phyloP scores from a whole-genome alignment of 2,329 filamentous ascomycete genomes.

The Boeremia exigua region DNA sequence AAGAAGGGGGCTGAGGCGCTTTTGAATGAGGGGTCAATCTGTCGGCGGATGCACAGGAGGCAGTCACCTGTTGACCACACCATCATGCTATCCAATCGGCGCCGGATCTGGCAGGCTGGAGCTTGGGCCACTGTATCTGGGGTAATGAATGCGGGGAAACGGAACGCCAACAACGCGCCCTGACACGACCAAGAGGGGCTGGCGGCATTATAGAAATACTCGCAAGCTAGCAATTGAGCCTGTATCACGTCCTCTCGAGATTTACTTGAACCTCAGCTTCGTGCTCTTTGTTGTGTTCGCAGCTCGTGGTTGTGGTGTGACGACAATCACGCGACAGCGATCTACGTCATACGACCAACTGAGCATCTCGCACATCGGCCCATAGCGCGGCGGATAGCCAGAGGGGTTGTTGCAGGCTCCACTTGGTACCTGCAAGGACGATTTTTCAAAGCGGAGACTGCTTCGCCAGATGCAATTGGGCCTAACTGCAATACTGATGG shows the following conservation, averaged over 20 bases:
- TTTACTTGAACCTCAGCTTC: slow-evolving; percentile 9
- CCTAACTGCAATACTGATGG: slow-evolving; percentile 7
- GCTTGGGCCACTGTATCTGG: slow-evolving; percentile 24
- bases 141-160: slow-evolving; percentile 23
- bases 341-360: slow-evolving; percentile 37
- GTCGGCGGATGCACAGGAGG: slow-evolving; percentile 31
- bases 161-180: slow-evolving; percentile 22
- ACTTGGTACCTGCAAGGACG: slow-evolving; percentile 28
- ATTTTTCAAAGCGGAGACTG: slow-evolving; percentile 9
- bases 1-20: slow-evolving; percentile 33
- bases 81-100: slow-evolving; percentile 37
- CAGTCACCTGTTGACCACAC: slow-evolving; percentile 47
- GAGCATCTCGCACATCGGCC: slow-evolving; percentile 26
- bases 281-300: slow-evolving; percentile 5
- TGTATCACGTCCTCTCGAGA: slow-evolving; percentile 7
- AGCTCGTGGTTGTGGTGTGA: slow-evolving; percentile 28
- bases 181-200: slow-evolving; percentile 4
- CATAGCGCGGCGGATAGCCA: slow-evolving; percentile 16
- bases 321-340: slow-evolving; percentile 39
- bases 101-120: slow-evolving; percentile 19
- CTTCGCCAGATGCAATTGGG: slow-evolving; percentile 16
- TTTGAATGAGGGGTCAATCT: slow-evolving; percentile 45
- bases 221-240: slow-evolving; percentile 34
- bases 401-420: slow-evolving; percentile 18
- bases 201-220: background rate